Evolutionary conservation across 78 protist genomes (phyloP).

Genomic region (Anaeramoeba flamelloides): DNA sequence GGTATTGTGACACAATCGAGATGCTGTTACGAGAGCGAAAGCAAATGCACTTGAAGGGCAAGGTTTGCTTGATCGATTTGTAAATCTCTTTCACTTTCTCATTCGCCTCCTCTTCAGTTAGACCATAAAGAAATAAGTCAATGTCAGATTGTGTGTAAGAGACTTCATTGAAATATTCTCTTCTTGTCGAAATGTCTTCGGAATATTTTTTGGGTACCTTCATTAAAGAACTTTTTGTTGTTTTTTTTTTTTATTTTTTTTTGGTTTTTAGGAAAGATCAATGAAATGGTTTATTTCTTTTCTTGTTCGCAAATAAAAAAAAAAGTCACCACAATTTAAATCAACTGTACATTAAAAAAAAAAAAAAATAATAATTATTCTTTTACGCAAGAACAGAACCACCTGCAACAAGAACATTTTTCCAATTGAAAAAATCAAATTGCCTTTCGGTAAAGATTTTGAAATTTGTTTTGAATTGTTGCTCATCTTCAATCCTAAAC

Average conservation of each 20-base stretch:
- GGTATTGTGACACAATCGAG: background rate
- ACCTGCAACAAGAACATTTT: slow-evolving; percentile 6
- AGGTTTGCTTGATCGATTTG: background rate
- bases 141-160: background rate
- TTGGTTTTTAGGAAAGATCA: no score
- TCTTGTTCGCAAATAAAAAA: no score
- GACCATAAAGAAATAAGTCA: slow-evolving; percentile 8
- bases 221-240: no score
- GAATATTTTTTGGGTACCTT: background rate
- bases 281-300: no score
- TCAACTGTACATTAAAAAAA: no score
- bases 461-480: background rate
- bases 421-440: background rate
- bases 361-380: no score
- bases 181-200: background rate
- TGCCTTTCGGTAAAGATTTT: slow-evolving; percentile 3
- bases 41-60: background rate
- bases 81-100: slow-evolving; percentile 3
- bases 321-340: no score
- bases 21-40: background rate
- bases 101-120: slow-evolving; percentile 1
- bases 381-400: slow-evolving; percentile 7
- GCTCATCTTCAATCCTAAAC: background rate
- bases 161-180: no score
- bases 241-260: no score